Evolutionary conservation across 176 grass and related monocot genomes (phyloP), one percentile per base, ranked within the genome.

Genomic region (Poa annua): DNA sequence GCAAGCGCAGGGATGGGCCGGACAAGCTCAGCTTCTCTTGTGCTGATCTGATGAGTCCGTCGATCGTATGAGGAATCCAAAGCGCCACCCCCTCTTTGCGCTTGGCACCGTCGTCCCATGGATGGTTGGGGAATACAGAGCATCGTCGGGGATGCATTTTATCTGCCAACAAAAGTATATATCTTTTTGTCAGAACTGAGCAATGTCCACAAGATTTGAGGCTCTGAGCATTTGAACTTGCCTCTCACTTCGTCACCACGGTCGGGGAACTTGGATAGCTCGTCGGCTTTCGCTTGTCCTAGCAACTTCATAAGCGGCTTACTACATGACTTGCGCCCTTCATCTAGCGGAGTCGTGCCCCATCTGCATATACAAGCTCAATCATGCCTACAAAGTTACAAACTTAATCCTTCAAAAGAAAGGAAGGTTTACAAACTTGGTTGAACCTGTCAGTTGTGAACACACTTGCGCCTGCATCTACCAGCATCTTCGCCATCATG

Each of bases 391-490:
- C 62, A 1, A 57, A 76, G 50, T 34, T 21, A 12, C 70, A 38
- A 16, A 3, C 7, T 22, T 74, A 4, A 12, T 48, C 47, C 45
- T 48, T 48, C 47, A 47, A 14, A 0, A 48, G 3, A 48, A 48
- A 48, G 47, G 12, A 48, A 48, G 11, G 12, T 12, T 14, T 48
- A 48, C 47, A 48, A 48, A 13, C 44, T 45, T 11, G 44, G 44
- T 45, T 21, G 29, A 78, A 94, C 96, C 96, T 90, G 80, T 99
- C 96, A 0, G 71, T 88, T 9, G 86, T 81, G 78, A 99, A 94
- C 20, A 96, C 97, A 66, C 88, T 96, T 35, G 97, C 97, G 56
- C 97, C 93, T 20, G 97, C 89, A 0, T 99, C 91, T 26, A 92
- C 54, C 26, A 99, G 89, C 75, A 90, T 75, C 83, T 94, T 90